Conservation (phyloP, 2,329 filamentous ascomycete species). For the Albophoma yamanashiensis region DNA sequence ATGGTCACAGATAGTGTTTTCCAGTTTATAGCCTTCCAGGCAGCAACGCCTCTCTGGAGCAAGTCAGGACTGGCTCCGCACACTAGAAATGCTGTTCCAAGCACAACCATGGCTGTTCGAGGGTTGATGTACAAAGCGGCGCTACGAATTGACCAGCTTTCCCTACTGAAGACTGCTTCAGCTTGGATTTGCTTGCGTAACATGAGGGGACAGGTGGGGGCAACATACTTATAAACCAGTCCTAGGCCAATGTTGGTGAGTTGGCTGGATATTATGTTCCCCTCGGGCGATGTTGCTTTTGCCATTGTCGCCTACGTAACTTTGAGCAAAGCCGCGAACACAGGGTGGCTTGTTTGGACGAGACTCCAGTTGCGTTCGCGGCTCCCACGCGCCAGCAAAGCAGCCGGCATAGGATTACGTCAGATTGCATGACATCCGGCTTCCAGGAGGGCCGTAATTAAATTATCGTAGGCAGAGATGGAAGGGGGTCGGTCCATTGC, state of each 20-base stretch:
- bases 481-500: too few species aligned
- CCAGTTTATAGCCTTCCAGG: background rate
- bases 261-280: background rate
- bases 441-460: background rate
- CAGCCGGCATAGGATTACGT: background rate
- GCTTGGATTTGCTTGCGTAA: background rate
- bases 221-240: background rate
- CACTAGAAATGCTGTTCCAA: background rate
- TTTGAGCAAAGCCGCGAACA: background rate
- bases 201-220: background rate
- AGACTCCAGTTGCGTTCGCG: background rate
- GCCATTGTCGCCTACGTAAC: background rate
- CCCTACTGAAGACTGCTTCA: background rate
- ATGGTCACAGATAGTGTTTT: background rate
- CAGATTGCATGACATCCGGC: background rate
- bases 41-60: background rate
- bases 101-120: background rate
- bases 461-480: too few species aligned
- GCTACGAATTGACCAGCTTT: background rate
- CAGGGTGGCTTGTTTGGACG: background rate
- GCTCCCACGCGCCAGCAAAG: background rate
- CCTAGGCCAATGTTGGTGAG: background rate
- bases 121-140: background rate
- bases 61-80: background rate
- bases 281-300: background rate